phyloP scores from a whole-genome alignment of 129 eudicot genomes.

The Lactuca sativa region DNA sequence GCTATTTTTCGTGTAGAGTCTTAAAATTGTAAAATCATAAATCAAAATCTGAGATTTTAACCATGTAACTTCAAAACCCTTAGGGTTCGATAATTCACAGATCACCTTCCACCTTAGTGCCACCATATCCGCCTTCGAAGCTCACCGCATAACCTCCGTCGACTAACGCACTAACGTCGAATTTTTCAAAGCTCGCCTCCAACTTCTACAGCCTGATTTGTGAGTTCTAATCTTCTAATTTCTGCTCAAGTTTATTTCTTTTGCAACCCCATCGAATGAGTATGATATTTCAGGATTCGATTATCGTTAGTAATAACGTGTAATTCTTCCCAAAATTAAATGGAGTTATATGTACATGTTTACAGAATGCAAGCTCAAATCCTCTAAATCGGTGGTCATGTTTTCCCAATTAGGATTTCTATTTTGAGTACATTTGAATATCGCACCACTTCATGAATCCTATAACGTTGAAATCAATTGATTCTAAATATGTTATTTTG shows the following conservation, averaged over 20 bases:
- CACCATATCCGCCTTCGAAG: slow-evolving; percentile 15
- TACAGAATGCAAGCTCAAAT: slow-evolving; percentile 9
- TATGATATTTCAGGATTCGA: background rate
- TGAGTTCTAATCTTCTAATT: slow-evolving; percentile 23
- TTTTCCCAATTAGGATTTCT: background rate
- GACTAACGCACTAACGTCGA: slow-evolving; percentile 10
- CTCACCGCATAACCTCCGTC: slow-evolving; percentile 24
- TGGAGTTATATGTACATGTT: background rate
- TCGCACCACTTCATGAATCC: background rate
- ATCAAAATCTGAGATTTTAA: no score
- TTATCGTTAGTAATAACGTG: background rate
- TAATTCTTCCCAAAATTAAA: background rate
- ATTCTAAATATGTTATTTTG: background rate
- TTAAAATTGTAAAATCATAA: no score
- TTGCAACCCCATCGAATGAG: background rate
- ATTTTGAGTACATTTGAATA: background rate
- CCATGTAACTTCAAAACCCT: no score
- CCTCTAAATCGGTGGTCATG: slow-evolving; percentile 3
- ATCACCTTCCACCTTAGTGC: slow-evolving; percentile 7
- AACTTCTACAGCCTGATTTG: slow-evolving; percentile 12
- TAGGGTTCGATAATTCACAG: slow-evolving; percentile 19
- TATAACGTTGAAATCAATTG: background rate
- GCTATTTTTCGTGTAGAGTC: no score
- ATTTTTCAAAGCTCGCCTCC: slow-evolving; percentile 3
- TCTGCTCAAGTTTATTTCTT: background rate